phyloP scores from a whole-genome alignment of 2,329 filamentous ascomycete genomes.

The Clarireedia sp. region DNA sequence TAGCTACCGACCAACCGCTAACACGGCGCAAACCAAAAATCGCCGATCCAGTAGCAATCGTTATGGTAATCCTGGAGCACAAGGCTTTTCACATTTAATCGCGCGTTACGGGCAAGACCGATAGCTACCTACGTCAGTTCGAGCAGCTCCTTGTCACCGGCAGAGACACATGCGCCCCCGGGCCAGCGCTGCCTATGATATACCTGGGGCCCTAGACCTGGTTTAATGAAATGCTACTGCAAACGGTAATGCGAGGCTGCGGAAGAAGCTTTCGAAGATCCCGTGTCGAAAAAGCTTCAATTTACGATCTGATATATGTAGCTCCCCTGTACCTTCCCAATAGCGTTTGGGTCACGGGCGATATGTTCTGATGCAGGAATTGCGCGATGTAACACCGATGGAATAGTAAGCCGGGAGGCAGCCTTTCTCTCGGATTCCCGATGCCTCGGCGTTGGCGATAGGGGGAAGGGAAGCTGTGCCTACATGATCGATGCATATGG shows the following conservation, averaged over 20 bases:
- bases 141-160: not conserved
- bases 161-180: not conserved
- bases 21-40: not conserved
- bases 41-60: not conserved
- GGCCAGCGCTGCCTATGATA: not conserved
- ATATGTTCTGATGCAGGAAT: not conserved
- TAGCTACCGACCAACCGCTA: not conserved
- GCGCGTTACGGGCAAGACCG: not conserved
- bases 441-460: conserved; percentile 4
- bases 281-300: not conserved
- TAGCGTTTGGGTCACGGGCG: not conserved
- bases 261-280: not conserved
- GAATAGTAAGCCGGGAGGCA: not conserved
- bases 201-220: not conserved
- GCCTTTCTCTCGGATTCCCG: conserved; percentile 7
- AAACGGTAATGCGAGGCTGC: not conserved
- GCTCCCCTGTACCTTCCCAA: not conserved
- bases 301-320: not conserved
- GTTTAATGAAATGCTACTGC: not conserved
- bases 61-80: not conserved
- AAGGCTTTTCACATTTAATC: not conserved
- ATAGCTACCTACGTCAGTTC: not conserved
- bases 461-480: not conserved
- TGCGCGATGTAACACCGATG: not conserved
- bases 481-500: conserved; percentile 7